Evolutionary conservation across 345 rosid species (phyloP).

Genomic region (Gossypium thurberi): DNA sequence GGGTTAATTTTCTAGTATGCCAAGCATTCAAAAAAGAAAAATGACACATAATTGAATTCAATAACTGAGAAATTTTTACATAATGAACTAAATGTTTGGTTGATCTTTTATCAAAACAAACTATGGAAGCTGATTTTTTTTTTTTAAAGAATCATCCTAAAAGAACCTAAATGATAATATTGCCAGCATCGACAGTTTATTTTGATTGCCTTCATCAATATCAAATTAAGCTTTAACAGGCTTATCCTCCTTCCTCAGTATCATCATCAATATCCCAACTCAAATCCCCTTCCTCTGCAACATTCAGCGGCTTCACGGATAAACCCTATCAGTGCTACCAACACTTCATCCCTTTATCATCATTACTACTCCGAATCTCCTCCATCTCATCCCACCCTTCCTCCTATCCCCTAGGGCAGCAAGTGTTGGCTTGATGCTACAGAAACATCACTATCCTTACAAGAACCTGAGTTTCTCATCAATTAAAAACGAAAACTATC

Average conservation of each 20-base stretch:
- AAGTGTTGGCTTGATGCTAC: slow-evolving; percentile 43
- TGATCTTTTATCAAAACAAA: not conserved
- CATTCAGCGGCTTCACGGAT: slow-evolving; percentile 44
- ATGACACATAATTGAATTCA: not conserved
- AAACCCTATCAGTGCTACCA: slow-evolving; percentile 23
- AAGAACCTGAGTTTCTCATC: slow-evolving; percentile 1
- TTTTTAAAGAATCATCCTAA: too few species aligned
- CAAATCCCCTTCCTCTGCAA: slow-evolving; percentile 54
- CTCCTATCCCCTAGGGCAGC: slow-evolving; percentile 39
- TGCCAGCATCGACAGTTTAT: too few species aligned
- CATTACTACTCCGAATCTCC: slow-evolving; percentile 44
- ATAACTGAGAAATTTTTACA: not conserved
- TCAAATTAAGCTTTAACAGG: slow-evolving; percentile 18
- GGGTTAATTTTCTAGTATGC: too few species aligned
- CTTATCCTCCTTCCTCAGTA: slow-evolving; percentile 7
- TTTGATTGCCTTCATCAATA: too few species aligned
- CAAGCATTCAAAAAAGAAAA: too few species aligned
- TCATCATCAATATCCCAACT: slow-evolving; percentile 78
- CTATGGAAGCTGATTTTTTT: too few species aligned
- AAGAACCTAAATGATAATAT: too few species aligned
- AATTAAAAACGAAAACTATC: not conserved
- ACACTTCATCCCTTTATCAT: slow-evolving; percentile 20
- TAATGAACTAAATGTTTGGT: not conserved
- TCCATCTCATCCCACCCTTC: slow-evolving; percentile 89
- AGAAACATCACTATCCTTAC: slow-evolving; percentile 60